Evolutionary conservation across 1,284 basidiomycete genomes (phyloP).

Genomic region (Hypsizygus ulmarius): DNA sequence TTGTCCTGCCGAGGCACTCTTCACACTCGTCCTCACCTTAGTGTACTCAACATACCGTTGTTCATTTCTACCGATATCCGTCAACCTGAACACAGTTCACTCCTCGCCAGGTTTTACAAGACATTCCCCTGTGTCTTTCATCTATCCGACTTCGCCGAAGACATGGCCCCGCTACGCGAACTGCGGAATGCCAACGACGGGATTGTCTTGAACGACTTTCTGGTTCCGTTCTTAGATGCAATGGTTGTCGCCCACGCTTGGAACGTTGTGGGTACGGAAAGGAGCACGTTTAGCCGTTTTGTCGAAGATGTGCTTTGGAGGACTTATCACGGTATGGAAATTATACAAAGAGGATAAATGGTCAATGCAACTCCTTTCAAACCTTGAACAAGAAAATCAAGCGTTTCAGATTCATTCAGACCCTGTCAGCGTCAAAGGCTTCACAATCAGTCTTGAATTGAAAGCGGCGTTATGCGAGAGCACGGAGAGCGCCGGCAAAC

Average conservation of each 20-base stretch:
- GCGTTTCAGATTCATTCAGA: too few species aligned
- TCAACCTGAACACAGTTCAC: conserved; percentile 42
- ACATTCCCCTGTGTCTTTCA: conserved; percentile 74
- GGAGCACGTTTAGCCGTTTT: conserved; percentile 73
- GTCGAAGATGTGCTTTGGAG: conserved; percentile 66
- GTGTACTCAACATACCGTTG: conserved; percentile 56
- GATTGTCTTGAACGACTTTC: conserved; percentile 44
- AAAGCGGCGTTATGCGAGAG: neutral
- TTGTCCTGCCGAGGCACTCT: conserved; percentile 33
- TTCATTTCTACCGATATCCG: conserved; percentile 71
- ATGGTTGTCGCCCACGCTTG: conserved; percentile 59
- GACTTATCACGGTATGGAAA: conserved; percentile 49
- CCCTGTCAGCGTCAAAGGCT: too few species aligned
- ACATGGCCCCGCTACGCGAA: conserved; percentile 36
- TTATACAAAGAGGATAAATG: conserved; percentile 52
- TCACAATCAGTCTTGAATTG: neutral
- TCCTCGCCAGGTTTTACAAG: conserved; percentile 46
- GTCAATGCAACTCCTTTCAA: neutral
- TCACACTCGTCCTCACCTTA: conserved; percentile 33
- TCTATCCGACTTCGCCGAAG: conserved; percentile 52
- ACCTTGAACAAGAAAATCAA: neutral
- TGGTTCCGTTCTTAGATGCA: conserved; percentile 68
- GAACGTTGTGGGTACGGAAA: conserved; percentile 61
- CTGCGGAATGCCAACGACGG: conserved; percentile 54
- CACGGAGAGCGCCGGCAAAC: neutral